Evolutionary conservation across 257 asterid genomes (phyloP), one percentile per base, ranked within the genome.

Genomic region (Ballota nigra): DNA sequence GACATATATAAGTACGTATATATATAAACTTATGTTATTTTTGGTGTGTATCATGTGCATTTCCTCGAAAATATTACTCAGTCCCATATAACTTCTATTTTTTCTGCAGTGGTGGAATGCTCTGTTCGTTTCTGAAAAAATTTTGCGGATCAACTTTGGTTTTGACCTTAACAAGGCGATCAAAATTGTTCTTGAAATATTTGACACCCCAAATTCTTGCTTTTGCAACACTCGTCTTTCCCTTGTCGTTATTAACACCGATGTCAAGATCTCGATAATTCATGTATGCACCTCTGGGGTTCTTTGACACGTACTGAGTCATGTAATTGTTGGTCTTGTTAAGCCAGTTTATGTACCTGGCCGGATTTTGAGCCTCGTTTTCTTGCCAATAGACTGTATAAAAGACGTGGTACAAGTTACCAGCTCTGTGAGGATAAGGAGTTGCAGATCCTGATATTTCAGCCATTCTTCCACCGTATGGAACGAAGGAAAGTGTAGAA

Each of bases 401-500:
- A 18, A 18, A 51, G 4, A 24, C 3, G 4, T 28, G 43, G 68
- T 65, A 79, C 20, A 79, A 11, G 33, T 59, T 59, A 4, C 66
- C 69, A 2, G 29, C 63, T n/a, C 83, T 58, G 8, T 75, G 78
- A 28, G 80, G 69, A 8, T 18, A 79, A 0, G 80, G 75, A 36
- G 41, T 11, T 15, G 70, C 38, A 2, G 53, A 45, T 19, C 8
- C 28, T 0, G 70, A 9, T 1, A 60, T 66, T 22, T 79, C 72
- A 0, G 24, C 68, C 78, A 79, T 70, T 29, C 66, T 69, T 7
- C 71, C 80, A 2, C 83, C 80, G 22, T 74, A 70, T 4, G 83
- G 77, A 4, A 11, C 33, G 4, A 61, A 29, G 6, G 63, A 8
- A 45, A 59, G 15, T 38, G 43, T n/a, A 10, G 60, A 53, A 6